A percentile compares a stretch with the other conserved stretches of the same genome.
Conservation (phyloP, 192 early-diverging fungal genomes). For the Geranomyces michiganensis region DNA sequence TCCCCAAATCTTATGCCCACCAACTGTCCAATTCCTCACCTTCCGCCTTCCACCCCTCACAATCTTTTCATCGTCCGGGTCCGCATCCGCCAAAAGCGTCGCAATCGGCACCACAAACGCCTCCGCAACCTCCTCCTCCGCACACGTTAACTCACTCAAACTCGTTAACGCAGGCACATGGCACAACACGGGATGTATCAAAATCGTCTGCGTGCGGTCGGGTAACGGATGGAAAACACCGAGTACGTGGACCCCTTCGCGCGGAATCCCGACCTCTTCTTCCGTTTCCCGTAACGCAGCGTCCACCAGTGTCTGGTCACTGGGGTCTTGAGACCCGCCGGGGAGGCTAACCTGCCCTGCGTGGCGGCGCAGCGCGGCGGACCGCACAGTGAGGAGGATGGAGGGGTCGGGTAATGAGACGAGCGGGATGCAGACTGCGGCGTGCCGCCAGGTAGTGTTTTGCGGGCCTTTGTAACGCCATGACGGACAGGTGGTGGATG, state of each 20-base stretch:
- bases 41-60: slow-evolving; percentile 34
- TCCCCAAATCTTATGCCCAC: slow-evolving; percentile 42
- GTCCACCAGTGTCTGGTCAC: slow-evolving; percentile 56
- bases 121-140: slow-evolving; percentile 67
- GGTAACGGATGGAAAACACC: slow-evolving; percentile 60
- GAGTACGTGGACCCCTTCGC: slow-evolving; percentile 55
- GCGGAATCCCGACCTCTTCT: slow-evolving; percentile 72
- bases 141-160: slow-evolving; percentile 46
- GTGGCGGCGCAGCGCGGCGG: slow-evolving; percentile 66
- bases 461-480: slow-evolving; percentile 21
- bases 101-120: slow-evolving; percentile 71
- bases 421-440: slow-evolving; percentile 54
- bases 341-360: slow-evolving; percentile 69
- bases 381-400: slow-evolving; percentile 80
- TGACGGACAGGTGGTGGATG: background rate
- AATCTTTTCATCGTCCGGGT: slow-evolving; percentile 52
- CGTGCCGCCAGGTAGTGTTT: slow-evolving; percentile 28
- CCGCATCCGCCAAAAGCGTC: slow-evolving; percentile 59
- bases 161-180: slow-evolving; percentile 38
- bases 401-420: slow-evolving; percentile 66
- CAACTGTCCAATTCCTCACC: slow-evolving; percentile 64
- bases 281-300: slow-evolving; percentile 80
- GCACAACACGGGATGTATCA: slow-evolving; percentile 37
- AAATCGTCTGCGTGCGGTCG: slow-evolving; percentile 32
- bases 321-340: slow-evolving; percentile 51